Conservation (phyloP, 352 stramenopile genomes). For the Phytophthora melonis region DNA sequence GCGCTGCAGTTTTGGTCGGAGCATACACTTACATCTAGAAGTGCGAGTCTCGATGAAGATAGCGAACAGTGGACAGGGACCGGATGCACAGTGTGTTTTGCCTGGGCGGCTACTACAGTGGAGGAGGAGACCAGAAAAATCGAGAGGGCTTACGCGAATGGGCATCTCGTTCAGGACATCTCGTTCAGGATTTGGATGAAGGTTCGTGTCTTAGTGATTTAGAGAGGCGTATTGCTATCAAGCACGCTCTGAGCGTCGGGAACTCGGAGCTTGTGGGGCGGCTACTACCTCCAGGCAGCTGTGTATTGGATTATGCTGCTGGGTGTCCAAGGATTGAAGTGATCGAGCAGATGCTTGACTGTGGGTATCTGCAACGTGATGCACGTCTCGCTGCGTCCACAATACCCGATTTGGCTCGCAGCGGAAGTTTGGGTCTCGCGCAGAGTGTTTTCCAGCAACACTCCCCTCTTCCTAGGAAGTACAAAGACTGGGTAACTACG, state of each 20-base stretch:
- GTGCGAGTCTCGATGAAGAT: too few species aligned
- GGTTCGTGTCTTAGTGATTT: too few species aligned
- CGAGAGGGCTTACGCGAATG: too few species aligned
- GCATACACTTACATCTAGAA: too few species aligned
- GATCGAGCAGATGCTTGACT: neutral
- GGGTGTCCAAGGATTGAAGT: neutral
- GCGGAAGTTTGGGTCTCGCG: neutral
- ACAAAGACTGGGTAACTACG: neutral
- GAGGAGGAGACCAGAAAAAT: too few species aligned
- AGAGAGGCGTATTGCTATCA: too few species aligned
- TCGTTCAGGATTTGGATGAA: neutral
- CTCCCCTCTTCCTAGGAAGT: neutral
- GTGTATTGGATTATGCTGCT: neutral
- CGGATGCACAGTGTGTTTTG: too few species aligned
- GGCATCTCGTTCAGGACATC: too few species aligned
- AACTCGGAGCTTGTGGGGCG: neutral
- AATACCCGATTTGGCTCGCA: neutral
- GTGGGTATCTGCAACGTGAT: neutral
- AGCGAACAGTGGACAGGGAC: too few species aligned
- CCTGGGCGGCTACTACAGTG: too few species aligned
- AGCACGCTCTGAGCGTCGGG: neutral
- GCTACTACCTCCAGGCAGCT: neutral
- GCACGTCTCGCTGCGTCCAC: neutral
- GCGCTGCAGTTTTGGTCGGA: too few species aligned
- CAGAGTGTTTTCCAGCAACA: neutral